Evolutionary conservation across 768 basidiomycete species (phyloP).

Genomic region (Lentinus tigrinus): DNA sequence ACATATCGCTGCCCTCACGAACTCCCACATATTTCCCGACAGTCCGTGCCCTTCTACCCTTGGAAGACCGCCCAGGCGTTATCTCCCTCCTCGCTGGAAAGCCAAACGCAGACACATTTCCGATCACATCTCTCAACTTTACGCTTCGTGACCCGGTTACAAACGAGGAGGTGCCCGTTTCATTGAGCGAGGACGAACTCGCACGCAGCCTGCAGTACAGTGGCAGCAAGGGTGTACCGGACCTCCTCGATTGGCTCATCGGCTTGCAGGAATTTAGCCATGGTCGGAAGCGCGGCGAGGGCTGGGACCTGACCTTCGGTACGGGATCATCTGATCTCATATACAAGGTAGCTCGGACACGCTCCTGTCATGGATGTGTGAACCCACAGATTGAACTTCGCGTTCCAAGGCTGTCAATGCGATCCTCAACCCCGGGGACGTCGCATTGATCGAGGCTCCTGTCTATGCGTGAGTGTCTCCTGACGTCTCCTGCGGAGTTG

Average conservation of each 20-base stretch:
- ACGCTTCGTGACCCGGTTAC: constrained; percentile 48
- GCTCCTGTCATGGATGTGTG: not conserved
- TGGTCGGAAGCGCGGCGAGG: constrained; percentile 50
- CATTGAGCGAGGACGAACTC: constrained; percentile 59
- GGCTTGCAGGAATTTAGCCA: constrained; percentile 74
- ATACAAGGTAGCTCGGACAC: constrained; percentile 57
- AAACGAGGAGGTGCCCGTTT: constrained; percentile 45
- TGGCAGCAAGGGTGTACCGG: constrained; percentile 64
- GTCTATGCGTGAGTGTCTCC: constrained; percentile 56
- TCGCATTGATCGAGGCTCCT: constrained; percentile 79
- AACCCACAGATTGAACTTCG: not conserved
- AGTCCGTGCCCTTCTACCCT: constrained; percentile 68
- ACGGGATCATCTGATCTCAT: constrained; percentile 88
- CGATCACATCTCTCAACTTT: constrained; percentile 79
- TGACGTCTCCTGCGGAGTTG: constrained; percentile 14
- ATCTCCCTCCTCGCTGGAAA: constrained; percentile 88
- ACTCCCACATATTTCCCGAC: constrained; percentile 39
- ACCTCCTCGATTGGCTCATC: constrained; percentile 66
- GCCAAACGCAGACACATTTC: constrained; percentile 89
- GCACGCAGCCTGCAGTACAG: constrained; percentile 74
- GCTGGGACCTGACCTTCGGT: constrained; percentile 79
- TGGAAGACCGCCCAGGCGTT: constrained; percentile 76
- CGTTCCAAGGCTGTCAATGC: constrained; percentile 59
- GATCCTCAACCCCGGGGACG: constrained; percentile 76
- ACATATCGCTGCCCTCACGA: not conserved